phyloP scores from a whole-genome alignment of 2,329 filamentous ascomycete genomes.

The Iodosphaeria phyllophila region DNA sequence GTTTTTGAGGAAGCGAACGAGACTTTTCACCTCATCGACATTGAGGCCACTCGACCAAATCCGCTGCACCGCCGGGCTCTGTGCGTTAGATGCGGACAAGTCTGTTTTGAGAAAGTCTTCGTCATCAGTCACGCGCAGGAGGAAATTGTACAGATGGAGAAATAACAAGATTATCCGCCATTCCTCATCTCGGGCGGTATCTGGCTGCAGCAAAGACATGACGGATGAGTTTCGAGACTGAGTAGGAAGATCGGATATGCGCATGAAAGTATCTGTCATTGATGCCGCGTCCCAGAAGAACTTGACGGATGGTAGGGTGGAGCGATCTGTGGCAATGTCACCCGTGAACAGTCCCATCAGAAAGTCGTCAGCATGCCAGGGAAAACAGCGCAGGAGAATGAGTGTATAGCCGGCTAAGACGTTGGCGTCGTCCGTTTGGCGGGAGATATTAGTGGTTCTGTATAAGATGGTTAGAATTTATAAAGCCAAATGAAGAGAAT shows the following conservation, averaged over 20 bases:
- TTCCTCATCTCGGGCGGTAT: slow-evolving; percentile 36
- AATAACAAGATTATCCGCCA: slow-evolving; percentile 86
- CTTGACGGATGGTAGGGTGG: slow-evolving; percentile 45
- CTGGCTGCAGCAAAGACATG: slow-evolving; percentile 10
- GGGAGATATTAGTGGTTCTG: no score
- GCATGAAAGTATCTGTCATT: slow-evolving; percentile 21
- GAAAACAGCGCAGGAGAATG: slow-evolving; percentile 72
- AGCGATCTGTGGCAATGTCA: slow-evolving; percentile 27
- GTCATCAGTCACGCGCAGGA: slow-evolving; percentile 84
- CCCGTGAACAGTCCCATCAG: slow-evolving; percentile 86
- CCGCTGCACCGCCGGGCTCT: slow-evolving; percentile 22
- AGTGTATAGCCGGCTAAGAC: slow-evolving; percentile 73
- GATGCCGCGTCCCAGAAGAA: slow-evolving; percentile 62
- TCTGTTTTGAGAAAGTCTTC: slow-evolving; percentile 72
- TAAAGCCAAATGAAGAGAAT: no score
- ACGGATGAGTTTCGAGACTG: slow-evolving; percentile 10
- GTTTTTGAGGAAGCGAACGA: slow-evolving; percentile 78
- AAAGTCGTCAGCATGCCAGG: slow-evolving; percentile 65
- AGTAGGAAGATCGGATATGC: slow-evolving; percentile 13
- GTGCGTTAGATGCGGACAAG: slow-evolving; percentile 18
- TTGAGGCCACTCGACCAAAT: slow-evolving; percentile 48
- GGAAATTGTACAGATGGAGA: slow-evolving; percentile 83
- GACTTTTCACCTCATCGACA: slow-evolving; percentile 48
- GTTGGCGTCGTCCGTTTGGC: slow-evolving; percentile 41
- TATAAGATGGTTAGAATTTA: no score